These are phyloP conservation scores for Neonectria coccinea DNA, from an alignment of 2,329 filamentous ascomycete species.

Conservation along the genomic window DNA sequence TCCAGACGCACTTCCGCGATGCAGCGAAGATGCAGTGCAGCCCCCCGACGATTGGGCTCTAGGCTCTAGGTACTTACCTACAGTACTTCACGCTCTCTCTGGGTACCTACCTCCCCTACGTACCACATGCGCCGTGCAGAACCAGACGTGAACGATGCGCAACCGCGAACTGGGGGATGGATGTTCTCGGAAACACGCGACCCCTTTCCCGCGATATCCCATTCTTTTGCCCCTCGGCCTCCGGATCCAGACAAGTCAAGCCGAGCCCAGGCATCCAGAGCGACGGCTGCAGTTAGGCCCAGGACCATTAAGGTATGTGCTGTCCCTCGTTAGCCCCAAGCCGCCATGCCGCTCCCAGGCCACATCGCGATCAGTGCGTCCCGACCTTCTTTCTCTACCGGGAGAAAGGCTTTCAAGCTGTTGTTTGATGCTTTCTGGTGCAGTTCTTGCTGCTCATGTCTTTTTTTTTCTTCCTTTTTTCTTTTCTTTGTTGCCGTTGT, in stretches of 20 bases:
- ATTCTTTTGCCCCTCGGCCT: neutral
- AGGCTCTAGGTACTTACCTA: neutral
- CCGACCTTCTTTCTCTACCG: conserved; percentile 1
- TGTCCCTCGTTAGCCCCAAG: conserved; percentile 7
- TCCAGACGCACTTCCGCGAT: conserved; percentile 44
- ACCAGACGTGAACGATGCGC: too few species aligned
- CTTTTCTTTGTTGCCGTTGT: neutral
- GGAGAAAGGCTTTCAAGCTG: neutral
- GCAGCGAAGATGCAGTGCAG: conserved; percentile 45
- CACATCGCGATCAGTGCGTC: conserved; percentile 24
- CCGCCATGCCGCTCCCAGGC: conserved; percentile 10
- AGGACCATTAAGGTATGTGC: conserved; percentile 8
- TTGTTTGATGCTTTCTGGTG: neutral
- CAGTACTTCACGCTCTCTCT: conserved; percentile 22
- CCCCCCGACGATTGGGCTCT: conserved; percentile 31
- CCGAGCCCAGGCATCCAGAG: neutral
- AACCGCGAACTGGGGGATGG: neutral
- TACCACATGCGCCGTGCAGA: too few species aligned
- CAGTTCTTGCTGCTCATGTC: neutral
- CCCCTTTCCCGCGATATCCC: neutral
- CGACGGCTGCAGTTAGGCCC: neutral
- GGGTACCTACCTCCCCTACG: too few species aligned
- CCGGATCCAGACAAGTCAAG: conserved; percentile 5
- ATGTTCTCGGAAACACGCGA: neutral
- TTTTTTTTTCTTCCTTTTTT: neutral